Conservation (phyloP, 257 asterid genomes). For the Hygrophila difformis region DNA sequence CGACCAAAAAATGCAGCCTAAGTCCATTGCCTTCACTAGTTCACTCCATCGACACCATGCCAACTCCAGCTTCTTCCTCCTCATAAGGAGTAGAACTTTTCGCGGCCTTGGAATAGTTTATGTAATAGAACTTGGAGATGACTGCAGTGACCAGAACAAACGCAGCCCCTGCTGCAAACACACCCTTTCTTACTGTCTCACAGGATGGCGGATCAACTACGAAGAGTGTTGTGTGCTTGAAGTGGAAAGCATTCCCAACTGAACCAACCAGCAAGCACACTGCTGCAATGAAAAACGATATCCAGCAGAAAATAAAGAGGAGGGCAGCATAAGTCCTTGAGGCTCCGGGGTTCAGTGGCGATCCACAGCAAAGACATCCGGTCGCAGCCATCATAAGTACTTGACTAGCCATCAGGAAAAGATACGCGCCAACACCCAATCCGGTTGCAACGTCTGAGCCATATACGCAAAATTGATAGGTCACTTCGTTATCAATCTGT, state of each 20-base stretch:
- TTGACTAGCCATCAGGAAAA: constrained; percentile 74
- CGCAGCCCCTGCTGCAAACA: constrained; percentile 91
- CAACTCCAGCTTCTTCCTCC: constrained; percentile 54
- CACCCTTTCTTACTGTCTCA: constrained; percentile 82
- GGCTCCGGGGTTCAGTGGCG: constrained; percentile 77
- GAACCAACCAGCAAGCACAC: constrained; percentile 84
- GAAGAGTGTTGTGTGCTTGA: constrained; percentile 45
- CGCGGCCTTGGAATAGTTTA: constrained; percentile 45
- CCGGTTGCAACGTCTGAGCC: constrained; percentile 83
- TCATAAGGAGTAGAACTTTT: constrained; percentile 34
- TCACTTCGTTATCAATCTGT: too few relatives aligned
- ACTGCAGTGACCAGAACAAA: constrained; percentile 61
- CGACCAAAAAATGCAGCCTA: too few relatives aligned
- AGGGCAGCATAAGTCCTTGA: constrained; percentile 83
- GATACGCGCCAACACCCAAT: constrained; percentile 76
- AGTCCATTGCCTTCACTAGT: too few relatives aligned
- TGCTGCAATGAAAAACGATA: constrained; percentile 70
- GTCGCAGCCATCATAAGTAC: constrained; percentile 61
- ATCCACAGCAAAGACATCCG: constrained; percentile 83
- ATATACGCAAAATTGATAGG: constrained; percentile 46
- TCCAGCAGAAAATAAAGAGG: constrained; percentile 84
- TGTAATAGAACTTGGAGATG: constrained; percentile 62
- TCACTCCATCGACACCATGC: too few relatives aligned
- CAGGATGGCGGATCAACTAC: constrained; percentile 55
- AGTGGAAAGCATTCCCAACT: constrained; percentile 82